These are phyloP conservation scores for Akebia trifoliata DNA, from an alignment of 164 flowering plant species.

Conservation along the genomic window DNA sequence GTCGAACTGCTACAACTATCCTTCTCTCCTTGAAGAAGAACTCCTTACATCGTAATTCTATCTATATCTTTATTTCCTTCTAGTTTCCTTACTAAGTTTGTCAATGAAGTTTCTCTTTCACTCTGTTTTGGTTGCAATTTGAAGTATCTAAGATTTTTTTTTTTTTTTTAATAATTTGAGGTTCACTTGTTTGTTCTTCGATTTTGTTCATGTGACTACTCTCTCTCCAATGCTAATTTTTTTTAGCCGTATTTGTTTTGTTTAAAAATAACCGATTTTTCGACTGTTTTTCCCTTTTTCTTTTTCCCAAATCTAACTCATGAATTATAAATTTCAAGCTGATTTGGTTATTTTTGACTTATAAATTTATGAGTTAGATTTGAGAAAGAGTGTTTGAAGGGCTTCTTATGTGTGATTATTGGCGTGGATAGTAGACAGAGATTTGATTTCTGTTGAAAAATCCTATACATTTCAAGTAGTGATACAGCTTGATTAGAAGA, in stretches of 20 bases:
- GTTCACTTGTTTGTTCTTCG: not conserved
- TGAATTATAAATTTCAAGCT: not conserved
- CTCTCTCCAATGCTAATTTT: no score
- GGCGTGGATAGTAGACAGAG: no score
- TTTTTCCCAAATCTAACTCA: not conserved
- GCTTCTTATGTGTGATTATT: no score
- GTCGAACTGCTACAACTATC: constrained; percentile 15
- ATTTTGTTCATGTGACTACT: not conserved
- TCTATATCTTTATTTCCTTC: not conserved
- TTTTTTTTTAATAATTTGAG: not conserved
- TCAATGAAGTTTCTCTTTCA: not conserved
- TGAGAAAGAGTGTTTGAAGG: no score
- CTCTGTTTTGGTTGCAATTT: not conserved
- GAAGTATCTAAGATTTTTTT: not conserved
- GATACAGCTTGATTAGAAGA: no score
- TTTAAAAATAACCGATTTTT: not conserved
- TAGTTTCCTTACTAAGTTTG: not conserved
- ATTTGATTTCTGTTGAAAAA: no score
- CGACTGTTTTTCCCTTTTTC: not conserved
- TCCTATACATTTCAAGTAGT: no score
- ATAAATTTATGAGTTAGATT: not conserved
- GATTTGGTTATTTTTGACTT: not conserved
- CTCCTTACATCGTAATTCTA: constrained; percentile 13
- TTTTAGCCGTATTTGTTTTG: not conserved
- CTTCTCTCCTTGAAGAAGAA: constrained; percentile 11